Evolutionary conservation across 2,329 filamentous ascomycete species (phyloP), one percentile per base, ranked within the genome.

Genomic region (Sodiomyces alkalinus): DNA sequence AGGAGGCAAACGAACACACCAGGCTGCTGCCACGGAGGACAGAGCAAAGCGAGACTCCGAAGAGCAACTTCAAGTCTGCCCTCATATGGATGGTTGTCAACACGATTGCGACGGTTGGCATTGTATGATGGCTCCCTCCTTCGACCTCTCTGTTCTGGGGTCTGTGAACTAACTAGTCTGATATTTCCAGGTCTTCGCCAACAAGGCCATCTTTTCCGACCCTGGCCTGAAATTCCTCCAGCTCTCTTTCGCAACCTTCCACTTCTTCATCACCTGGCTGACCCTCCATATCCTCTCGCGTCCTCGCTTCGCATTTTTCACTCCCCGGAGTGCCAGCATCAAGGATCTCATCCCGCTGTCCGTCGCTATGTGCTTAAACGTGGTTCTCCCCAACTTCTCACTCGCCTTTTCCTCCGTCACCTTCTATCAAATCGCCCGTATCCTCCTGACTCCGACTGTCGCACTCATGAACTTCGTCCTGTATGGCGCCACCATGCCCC

Each of bases 401-500:
- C 56, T 80, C 23, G 73, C 74, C 17, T 76, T 69, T 46, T 78
- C 73, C 14, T 67, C 66, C 28, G 68, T 80, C 22, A 74, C 72
- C 22, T 79, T 80, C 46, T 80, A 79, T 48, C 74, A 80, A 47
- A 65, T 79, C 27, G 72, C 70, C 4, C 66, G 74, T 15, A 74
- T 79, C 33, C 56, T 79, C 9, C 60, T 79, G 17, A 79, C 74
- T 1, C 75, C 75, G 3, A 62, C 60, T 23, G 72, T 77, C 13
- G 74, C 72, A 4, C 46, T 68, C 11, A 68, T 80, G 58, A 78
- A 79, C 48, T 74, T 58, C 39, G 44, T 72, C 14, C 53, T 79
- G 18, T 75, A 76, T 50, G 50, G 57, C 36, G 55, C 63, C 16
- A 64, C 56, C 0, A 58, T 79, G 8, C 70, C 74, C 6, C 47